Conservation (phyloP, 2,329 filamentous ascomycete species). For the Fonsecaea erecta region DNA sequence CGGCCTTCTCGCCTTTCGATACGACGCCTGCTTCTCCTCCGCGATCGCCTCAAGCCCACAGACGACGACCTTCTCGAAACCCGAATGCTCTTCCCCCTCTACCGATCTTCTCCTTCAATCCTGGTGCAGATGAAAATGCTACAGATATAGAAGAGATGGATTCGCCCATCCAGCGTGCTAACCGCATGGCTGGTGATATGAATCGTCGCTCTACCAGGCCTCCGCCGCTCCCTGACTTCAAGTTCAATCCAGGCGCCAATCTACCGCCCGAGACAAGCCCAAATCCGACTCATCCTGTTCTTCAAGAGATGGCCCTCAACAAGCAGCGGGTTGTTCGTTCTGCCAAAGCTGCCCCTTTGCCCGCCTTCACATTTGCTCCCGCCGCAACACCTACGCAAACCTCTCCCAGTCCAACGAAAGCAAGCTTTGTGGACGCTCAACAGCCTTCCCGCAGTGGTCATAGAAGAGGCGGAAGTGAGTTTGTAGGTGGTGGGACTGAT, state of each 20-base stretch:
- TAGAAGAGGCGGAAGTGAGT: slow-evolving; percentile 80
- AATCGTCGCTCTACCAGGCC: slow-evolving; percentile 22
- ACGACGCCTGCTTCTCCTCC: slow-evolving; percentile 19
- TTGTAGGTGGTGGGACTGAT: slow-evolving; percentile 64
- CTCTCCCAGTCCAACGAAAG: slow-evolving; percentile 38
- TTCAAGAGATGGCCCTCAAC: slow-evolving; percentile 40
- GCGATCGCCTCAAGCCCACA: slow-evolving; percentile 29
- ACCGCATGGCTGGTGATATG: slow-evolving; percentile 18
- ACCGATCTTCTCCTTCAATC: slow-evolving; percentile 36
- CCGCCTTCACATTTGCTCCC: slow-evolving; percentile 37
- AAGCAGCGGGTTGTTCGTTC: slow-evolving; percentile 36
- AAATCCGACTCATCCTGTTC: slow-evolving; percentile 38
- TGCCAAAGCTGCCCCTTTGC: slow-evolving; percentile 35
- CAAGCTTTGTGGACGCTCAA: slow-evolving; percentile 24
- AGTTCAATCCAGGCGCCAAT: slow-evolving; percentile 39
- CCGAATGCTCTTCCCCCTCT: slow-evolving; percentile 32
- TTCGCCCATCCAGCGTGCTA: not conserved
- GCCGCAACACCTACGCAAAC: slow-evolving; percentile 21
- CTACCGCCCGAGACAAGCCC: slow-evolving; percentile 29
- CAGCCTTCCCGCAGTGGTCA: slow-evolving; percentile 55
- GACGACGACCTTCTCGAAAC: slow-evolving; percentile 33
- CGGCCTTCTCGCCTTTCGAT: slow-evolving; percentile 28
- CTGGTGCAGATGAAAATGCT: slow-evolving; percentile 26
- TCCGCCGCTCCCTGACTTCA: slow-evolving; percentile 36
- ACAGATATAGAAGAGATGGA: slow-evolving; percentile 16